Conservation (phyloP, 495 filamentous ascomycete species). For the Acidomyces sp. region DNA sequence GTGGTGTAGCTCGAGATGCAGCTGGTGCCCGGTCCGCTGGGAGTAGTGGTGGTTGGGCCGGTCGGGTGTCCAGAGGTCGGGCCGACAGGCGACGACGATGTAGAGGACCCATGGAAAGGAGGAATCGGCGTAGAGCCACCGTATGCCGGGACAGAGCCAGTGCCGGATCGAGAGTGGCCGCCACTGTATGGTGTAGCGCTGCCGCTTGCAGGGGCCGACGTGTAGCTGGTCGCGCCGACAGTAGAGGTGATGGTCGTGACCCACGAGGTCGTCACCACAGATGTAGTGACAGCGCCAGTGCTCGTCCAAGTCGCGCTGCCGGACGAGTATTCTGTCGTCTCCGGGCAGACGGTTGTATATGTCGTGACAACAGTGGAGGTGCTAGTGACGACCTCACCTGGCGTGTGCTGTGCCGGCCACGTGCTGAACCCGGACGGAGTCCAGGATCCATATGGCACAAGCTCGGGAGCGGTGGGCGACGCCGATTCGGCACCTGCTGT, state of each 20-base stretch:
- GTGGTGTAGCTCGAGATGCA: background rate
- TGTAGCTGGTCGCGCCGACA: background rate
- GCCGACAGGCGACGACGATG: background rate
- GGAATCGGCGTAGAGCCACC: too few relatives aligned
- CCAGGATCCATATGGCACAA: background rate
- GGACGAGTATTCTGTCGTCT: background rate
- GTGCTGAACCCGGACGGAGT: background rate
- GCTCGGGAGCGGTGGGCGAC: too few relatives aligned
- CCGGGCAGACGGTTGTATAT: background rate
- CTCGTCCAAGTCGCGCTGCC: background rate
- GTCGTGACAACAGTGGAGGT: too few relatives aligned
- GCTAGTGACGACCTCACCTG: background rate
- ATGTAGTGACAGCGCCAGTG: too few relatives aligned
- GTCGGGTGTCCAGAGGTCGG: background rate
- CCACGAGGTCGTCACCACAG: background rate
- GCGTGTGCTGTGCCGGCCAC: background rate
- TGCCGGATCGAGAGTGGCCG: too few relatives aligned
- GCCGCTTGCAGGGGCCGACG: too few relatives aligned
- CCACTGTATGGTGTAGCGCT: too few relatives aligned
- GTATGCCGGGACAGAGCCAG: too few relatives aligned
- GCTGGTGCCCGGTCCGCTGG: background rate
- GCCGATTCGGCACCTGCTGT: too few relatives aligned
- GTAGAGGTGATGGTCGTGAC: background rate
- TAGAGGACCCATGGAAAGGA: too few relatives aligned
- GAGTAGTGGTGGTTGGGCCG: background rate